Percentiles rank a stretch among this genome's conserved stretches.
These are phyloP conservation scores for Cercophora samala DNA, from an alignment of 495 filamentous ascomycete genomes.

Conservation along the genomic window DNA sequence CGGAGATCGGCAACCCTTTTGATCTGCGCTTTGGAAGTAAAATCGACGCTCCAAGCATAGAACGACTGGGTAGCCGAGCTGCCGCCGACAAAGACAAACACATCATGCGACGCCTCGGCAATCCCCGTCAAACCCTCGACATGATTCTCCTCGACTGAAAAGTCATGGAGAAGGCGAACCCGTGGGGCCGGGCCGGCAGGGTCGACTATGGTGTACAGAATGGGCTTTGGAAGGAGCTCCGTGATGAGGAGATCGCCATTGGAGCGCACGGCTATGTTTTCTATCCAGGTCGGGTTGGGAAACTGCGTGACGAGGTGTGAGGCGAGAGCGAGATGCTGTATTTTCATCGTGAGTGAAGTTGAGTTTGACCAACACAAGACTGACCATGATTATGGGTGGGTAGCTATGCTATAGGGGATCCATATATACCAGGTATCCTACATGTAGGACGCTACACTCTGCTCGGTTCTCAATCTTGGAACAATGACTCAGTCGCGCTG, in stretches of 20 bases:
- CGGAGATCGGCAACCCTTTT: background rate
- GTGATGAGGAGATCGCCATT: conserved; percentile 6
- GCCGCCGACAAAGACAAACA: conserved; percentile 1
- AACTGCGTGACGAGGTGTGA: background rate
- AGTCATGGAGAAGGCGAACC: background rate
- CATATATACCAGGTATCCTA: too few species aligned
- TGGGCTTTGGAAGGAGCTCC: background rate
- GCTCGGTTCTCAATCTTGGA: too few species aligned
- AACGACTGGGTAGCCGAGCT: background rate
- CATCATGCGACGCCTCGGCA: background rate
- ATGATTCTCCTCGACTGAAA: background rate
- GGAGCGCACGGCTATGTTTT: background rate
- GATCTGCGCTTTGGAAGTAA: background rate
- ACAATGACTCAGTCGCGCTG: too few species aligned
- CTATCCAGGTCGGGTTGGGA: conserved; percentile 4
- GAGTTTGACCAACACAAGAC: too few species aligned
- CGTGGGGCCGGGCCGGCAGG: background rate
- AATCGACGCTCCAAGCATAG: conserved; percentile 1
- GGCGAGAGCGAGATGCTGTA: background rate
- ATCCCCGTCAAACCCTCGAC: background rate
- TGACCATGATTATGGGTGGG: too few species aligned
- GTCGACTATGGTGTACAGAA: background rate
- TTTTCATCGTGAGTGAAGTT: background rate
- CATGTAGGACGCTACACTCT: too few species aligned
- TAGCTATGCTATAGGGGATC: too few species aligned